A percentile compares a stretch with the other conserved stretches of the same genome.
Conservation (phyloP, 768 basidiomycete genomes). For the Leucocoprinus sp. region DNA sequence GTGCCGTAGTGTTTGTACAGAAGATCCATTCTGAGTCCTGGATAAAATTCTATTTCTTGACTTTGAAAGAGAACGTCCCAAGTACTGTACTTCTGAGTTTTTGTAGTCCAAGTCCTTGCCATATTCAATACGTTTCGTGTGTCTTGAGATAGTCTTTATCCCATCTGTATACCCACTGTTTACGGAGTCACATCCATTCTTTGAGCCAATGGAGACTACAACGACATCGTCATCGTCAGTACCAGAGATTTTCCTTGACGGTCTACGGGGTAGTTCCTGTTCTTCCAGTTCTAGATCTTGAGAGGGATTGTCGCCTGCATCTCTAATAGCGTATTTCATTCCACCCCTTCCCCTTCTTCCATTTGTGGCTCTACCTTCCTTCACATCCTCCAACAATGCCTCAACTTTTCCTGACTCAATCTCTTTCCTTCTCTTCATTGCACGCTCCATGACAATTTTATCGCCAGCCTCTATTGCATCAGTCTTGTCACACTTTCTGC, state of each 20-base stretch:
- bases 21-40: not conserved
- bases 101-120: not conserved
- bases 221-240: not conserved
- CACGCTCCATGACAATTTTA: constrained; percentile 45
- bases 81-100: too few species aligned
- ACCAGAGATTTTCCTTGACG: not conserved
- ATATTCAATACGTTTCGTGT: not conserved
- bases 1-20: not conserved
- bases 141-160: not conserved
- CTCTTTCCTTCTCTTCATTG: constrained; percentile 42
- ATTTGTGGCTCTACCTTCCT: constrained; percentile 3
- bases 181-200: not conserved
- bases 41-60: not conserved
- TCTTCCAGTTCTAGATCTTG: not conserved
- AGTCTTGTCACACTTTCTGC: constrained; percentile 14
- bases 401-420: constrained; percentile 28
- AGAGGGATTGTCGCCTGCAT: not conserved
- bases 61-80: not conserved
- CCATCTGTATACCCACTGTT: not conserved
- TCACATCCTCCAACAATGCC: constrained; percentile 6
- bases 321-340: not conserved
- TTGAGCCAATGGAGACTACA: not conserved
- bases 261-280: not conserved
- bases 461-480: constrained; percentile 40
- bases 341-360: constrained; percentile 11